Evolutionary conservation across 768 basidiomycete genomes (phyloP), one percentile per base, ranked within the genome.

Genomic region (Leccinum ochraceum): DNA sequence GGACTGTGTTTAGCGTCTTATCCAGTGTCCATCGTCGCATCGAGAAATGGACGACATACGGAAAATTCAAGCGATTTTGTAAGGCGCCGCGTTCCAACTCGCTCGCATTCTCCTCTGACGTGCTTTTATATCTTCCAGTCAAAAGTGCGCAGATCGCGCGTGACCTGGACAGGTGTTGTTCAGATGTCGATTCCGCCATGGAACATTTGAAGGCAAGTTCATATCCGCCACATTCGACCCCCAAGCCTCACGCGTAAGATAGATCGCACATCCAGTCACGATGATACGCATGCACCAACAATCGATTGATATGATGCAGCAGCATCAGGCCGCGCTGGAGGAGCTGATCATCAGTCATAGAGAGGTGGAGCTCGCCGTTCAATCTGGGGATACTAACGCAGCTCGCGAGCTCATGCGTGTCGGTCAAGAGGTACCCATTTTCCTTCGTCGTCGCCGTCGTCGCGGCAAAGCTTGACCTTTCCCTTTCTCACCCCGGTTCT

Each of bases 381-480:
- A 78, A 44, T 74, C 76, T 44, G 81, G 80, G 3, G 75, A 78
- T 28, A 8, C 28, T 28, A 74, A 68, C 50, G 78, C 68, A 17
- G 85, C 80, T 8, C 68, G 78, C 57, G 69, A 74, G 6, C 72
- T 86, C 39, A 86, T 86, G 86, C 75, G 75, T 52, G 70, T 75
- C 24, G 84, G 84, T 10, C 86, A 87, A 73, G 72, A 74, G 67
- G 83, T 82, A 63, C n/a, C 42, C 9, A 57, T 3, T 24, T 11
- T 62, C 54, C 39, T 61, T 34, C 36, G 4, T 54, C 8, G 26
- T 44, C 50, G 2, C 22, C 50, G 1, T 28, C 13, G 4, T 39
- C 26, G n/a, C 50, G 39, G 9, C n/a, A n/a, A n/a, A 16, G 1
- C 32, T 53, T 14, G 34, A 48, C 5, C 44, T 24, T 24, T 24